Evolutionary conservation across 2,329 filamentous ascomycete genomes (phyloP).

Genomic region (Colletotrichum agaves): DNA sequence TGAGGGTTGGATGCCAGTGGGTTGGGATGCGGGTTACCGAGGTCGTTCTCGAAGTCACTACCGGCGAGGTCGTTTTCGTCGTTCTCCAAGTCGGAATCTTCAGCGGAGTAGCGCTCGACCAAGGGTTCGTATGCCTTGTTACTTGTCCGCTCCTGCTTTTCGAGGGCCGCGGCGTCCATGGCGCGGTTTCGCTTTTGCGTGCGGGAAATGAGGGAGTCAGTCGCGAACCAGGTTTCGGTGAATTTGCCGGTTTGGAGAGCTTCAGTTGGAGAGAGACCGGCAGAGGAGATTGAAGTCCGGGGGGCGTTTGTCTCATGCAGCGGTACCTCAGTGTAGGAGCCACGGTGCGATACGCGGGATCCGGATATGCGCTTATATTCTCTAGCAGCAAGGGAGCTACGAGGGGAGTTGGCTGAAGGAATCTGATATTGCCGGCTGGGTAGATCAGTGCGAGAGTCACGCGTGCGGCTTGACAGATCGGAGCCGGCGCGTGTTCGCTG

Average conservation of each 20-base stretch:
- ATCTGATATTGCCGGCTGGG: slow-evolving; percentile 67
- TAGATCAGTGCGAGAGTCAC: slow-evolving; percentile 65
- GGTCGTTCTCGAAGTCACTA: slow-evolving; percentile 42
- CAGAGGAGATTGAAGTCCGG: slow-evolving; percentile 29
- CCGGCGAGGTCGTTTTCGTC: slow-evolving; percentile 46
- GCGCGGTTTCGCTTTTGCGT: slow-evolving; percentile 64
- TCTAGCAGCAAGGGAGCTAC: slow-evolving; percentile 55
- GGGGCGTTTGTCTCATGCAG: slow-evolving; percentile 49
- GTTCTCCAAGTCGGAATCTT: slow-evolving; percentile 53
- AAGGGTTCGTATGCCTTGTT: slow-evolving; percentile 57
- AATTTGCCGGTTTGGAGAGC: slow-evolving; percentile 56
- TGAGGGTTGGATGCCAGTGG: slow-evolving; percentile 64
- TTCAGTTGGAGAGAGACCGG: slow-evolving; percentile 40
- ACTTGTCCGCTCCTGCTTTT: slow-evolving; percentile 45
- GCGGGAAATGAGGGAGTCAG: slow-evolving; percentile 64
- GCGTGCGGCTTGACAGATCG: slow-evolving; percentile 64
- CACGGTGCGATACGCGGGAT: slow-evolving; percentile 48
- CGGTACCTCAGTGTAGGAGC: slow-evolving; percentile 62
- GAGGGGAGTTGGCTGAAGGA: slow-evolving; percentile 53
- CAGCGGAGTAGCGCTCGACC: slow-evolving; percentile 55
- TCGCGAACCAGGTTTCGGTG: slow-evolving; percentile 65
- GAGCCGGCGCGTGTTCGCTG: slow-evolving; percentile 79
- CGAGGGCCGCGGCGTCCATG: slow-evolving; percentile 50
- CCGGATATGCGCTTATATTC: slow-evolving; percentile 61
- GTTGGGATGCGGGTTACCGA: slow-evolving; percentile 55